These are phyloP conservation scores for Claviceps africana DNA, from an alignment of 2,329 filamentous ascomycete genomes.

Conservation along the genomic window DNA sequence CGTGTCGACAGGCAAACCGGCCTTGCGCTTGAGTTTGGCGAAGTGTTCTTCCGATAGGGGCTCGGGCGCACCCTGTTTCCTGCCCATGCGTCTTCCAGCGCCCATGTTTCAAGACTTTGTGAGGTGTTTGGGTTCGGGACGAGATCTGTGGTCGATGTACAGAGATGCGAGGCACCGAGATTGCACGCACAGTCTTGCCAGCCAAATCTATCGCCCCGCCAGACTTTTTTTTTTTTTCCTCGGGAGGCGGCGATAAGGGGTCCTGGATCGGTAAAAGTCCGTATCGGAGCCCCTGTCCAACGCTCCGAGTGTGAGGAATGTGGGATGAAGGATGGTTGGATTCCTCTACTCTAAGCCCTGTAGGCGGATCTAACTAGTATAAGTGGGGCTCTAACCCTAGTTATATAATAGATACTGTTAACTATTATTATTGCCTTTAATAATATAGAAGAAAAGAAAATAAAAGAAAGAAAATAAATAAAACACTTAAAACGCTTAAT, in stretches of 20 bases:
- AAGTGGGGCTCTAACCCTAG: no score
- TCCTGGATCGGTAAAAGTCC: conserved; percentile 19
- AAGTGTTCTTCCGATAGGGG: conserved; percentile 68
- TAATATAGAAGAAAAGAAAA: no score
- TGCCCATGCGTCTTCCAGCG: conserved; percentile 70
- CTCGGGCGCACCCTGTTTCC: conserved; percentile 82
- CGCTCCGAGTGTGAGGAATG: no score
- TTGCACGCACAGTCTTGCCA: background rate
- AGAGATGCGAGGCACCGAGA: background rate
- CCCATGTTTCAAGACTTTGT: conserved; percentile 49
- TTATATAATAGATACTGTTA: no score
- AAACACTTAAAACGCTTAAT: no score
- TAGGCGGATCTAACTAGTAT: no score
- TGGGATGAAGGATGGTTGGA: no score
- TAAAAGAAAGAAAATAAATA: no score
- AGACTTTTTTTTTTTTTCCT: conserved; percentile 25
- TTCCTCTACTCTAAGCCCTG: no score
- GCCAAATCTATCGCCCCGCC: conserved; percentile 17
- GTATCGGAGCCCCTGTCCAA: conserved; percentile 13
- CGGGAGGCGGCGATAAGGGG: conserved; percentile 9
- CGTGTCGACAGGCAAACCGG: conserved; percentile 49
- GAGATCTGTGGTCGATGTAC: background rate
- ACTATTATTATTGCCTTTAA: no score
- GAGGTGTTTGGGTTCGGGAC: conserved; percentile 4
- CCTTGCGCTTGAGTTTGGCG: conserved; percentile 75